Evolutionary conservation across 2,329 filamentous ascomycete species (phyloP).

Genomic region (Claviceps cyperi): DNA sequence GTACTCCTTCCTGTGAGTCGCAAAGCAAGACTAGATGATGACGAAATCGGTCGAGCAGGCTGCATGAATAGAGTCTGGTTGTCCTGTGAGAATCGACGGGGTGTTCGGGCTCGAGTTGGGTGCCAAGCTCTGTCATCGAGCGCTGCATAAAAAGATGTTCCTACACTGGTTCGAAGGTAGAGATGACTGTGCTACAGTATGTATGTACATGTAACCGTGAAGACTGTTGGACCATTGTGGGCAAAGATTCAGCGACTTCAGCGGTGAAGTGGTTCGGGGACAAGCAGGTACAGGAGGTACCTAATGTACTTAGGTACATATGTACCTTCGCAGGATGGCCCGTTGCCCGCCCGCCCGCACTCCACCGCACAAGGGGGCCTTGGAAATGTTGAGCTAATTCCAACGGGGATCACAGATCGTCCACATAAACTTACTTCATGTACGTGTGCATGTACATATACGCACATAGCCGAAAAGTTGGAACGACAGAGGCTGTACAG

Average conservation of each 20-base stretch:
- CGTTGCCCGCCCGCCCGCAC: slow-evolving; percentile 1
- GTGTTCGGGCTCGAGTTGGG: slow-evolving; percentile 21
- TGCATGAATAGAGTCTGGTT: slow-evolving; percentile 2
- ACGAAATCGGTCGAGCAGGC: slow-evolving; percentile 11
- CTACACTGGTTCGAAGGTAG: too few relatives aligned
- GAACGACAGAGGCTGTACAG: too few relatives aligned
- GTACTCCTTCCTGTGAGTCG: slow-evolving; percentile 6
- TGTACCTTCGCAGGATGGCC: background rate
- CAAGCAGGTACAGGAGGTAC: too few relatives aligned
- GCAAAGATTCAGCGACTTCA: background rate
- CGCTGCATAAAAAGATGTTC: background rate
- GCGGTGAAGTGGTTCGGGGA: background rate
- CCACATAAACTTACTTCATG: too few relatives aligned
- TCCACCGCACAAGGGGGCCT: background rate
- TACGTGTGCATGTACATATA: too few relatives aligned
- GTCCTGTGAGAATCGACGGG: slow-evolving; percentile 17
- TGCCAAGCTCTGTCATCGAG: slow-evolving; percentile 8
- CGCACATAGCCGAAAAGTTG: too few relatives aligned
- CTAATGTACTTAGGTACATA: too few relatives aligned
- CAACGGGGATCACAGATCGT: background rate
- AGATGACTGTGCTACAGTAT: too few relatives aligned
- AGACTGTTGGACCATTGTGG: background rate
- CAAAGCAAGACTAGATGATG: slow-evolving; percentile 18
- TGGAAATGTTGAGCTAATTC: background rate
- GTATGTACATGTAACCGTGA: too few relatives aligned